phyloP scores from a whole-genome alignment of 2,329 filamentous ascomycete genomes.

The Macrophomina phaseolina region DNA sequence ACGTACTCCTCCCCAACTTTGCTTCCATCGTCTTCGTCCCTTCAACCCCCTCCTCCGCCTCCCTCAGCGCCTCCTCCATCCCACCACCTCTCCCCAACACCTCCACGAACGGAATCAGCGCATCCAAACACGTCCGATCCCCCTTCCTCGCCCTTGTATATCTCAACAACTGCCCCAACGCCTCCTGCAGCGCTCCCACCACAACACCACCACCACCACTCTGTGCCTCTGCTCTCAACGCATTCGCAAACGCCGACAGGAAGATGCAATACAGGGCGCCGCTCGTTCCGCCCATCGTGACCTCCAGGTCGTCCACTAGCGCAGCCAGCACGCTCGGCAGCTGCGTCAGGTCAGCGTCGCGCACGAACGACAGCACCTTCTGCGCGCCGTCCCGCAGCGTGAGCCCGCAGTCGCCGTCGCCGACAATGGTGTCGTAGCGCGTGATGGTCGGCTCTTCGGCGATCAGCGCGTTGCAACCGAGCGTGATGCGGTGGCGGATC shows the following conservation, averaged over 20 bases:
- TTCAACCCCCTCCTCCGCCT: conserved; percentile 73
- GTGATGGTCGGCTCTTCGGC: conserved; percentile 65
- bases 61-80: conserved; percentile 71
- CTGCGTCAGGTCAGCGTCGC: conserved; percentile 52
- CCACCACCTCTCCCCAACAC: conserved; percentile 64
- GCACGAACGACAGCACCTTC: conserved; percentile 41
- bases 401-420: conserved; percentile 82
- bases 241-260: conserved; percentile 70
- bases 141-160: conserved; percentile 85
- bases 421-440: conserved; percentile 74
- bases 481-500: conserved; percentile 36
- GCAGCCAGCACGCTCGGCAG: conserved; percentile 58
- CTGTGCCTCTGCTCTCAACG: conserved; percentile 55
- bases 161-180: conserved; percentile 45
- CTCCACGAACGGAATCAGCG: conserved; percentile 80
- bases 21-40: conserved; percentile 86
- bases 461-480: conserved; percentile 50
- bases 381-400: conserved; percentile 64
- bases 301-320: conserved; percentile 63
- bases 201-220: conserved; percentile 22
- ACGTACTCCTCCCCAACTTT: conserved; percentile 77
- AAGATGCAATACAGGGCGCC: conserved; percentile 80
- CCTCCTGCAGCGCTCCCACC: conserved; percentile 46
- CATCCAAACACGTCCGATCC: conserved; percentile 86
- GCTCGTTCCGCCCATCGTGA: conserved; percentile 72